Conservation (phyloP, 768 basidiomycete genomes). For the Psilocybe tampanensis region DNA sequence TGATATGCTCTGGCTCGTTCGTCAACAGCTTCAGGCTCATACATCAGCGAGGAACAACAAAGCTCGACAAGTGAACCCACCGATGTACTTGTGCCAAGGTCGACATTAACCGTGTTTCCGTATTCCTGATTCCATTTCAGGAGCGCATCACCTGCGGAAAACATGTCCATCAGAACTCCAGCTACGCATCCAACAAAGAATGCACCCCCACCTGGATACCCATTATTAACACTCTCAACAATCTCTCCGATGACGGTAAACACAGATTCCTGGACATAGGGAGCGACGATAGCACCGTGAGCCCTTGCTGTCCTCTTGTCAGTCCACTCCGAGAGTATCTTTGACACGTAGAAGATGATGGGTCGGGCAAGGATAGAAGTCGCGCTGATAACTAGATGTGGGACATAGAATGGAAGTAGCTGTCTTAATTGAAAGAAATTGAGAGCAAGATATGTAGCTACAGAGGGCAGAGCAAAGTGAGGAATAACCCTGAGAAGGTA, state of each 20-base stretch:
- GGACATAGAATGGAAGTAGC: no score
- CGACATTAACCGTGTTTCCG: slow-evolving; percentile 34
- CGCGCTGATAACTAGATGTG: background rate
- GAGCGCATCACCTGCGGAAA: slow-evolving; percentile 30
- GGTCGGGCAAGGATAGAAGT: slow-evolving; percentile 6
- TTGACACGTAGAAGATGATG: no score
- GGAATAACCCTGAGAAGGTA: no score
- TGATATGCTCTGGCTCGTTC: background rate
- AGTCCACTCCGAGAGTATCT: slow-evolving; percentile 10
- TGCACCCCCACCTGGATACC: slow-evolving; percentile 33
- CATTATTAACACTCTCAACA: slow-evolving; percentile 29
- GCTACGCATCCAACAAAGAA: background rate
- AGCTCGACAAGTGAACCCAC: slow-evolving; percentile 20
- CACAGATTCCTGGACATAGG: slow-evolving; percentile 29
- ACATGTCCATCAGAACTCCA: background rate
- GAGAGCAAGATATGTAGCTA: no score
- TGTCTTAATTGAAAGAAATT: no score
- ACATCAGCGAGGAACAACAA: slow-evolving; percentile 15
- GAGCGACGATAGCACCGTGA: slow-evolving; percentile 34
- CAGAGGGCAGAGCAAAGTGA: no score
- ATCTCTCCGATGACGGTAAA: slow-evolving; percentile 21
- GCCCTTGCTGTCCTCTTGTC: slow-evolving; percentile 30
- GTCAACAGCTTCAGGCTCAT: slow-evolving; percentile 34
- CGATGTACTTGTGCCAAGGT: slow-evolving; percentile 31
- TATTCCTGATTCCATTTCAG: slow-evolving; percentile 26